Evolutionary conservation across 495 filamentous ascomycete species (phyloP).

Genomic region (Pyrenula massariospora): DNA sequence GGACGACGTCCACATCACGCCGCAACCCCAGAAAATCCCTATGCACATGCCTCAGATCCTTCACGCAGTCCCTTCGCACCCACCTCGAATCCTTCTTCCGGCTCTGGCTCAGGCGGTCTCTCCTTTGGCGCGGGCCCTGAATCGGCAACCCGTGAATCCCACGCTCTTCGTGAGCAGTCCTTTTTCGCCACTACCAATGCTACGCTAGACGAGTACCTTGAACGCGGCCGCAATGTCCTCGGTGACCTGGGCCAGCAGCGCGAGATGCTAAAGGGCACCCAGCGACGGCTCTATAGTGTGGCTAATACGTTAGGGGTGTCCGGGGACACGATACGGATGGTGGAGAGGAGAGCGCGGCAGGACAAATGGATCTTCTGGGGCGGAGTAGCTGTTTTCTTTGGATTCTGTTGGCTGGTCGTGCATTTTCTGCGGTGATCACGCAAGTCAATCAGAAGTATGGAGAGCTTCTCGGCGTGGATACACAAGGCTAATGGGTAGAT

Average conservation of each 20-base stretch:
- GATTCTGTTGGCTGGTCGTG: constrained; percentile 83
- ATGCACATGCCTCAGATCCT: constrained; percentile 48
- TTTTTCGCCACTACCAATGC: constrained; percentile 71
- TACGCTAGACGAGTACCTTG: constrained; percentile 87
- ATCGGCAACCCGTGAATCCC: constrained; percentile 59
- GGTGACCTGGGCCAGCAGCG: constrained; percentile 81
- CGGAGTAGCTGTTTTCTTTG: constrained; percentile 79
- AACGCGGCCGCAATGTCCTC: constrained; percentile 79
- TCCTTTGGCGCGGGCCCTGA: constrained; percentile 40
- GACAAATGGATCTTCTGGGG: constrained; percentile 98
- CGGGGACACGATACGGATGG: constrained; percentile 92
- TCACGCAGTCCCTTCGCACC: constrained; percentile 27
- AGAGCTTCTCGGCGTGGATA: no score
- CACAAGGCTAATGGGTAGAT: no score
- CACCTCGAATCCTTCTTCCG: constrained; percentile 19
- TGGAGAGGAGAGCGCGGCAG: constrained; percentile 81
- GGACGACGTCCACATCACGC: constrained; percentile 81
- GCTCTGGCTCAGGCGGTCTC: constrained; percentile 8
- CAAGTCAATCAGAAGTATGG: no score
- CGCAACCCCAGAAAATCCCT: constrained; percentile 90
- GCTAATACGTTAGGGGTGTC: constrained; percentile 89
- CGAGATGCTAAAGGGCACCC: constrained; percentile 89
- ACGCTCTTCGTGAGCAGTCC: constrained; percentile 80
- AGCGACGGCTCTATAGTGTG: constrained; percentile 79
- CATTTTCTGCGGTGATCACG: constrained; percentile 72